Conservation (phyloP, 176 grass and related monocot genomes). For the Paspalum vaginatum region DNA sequence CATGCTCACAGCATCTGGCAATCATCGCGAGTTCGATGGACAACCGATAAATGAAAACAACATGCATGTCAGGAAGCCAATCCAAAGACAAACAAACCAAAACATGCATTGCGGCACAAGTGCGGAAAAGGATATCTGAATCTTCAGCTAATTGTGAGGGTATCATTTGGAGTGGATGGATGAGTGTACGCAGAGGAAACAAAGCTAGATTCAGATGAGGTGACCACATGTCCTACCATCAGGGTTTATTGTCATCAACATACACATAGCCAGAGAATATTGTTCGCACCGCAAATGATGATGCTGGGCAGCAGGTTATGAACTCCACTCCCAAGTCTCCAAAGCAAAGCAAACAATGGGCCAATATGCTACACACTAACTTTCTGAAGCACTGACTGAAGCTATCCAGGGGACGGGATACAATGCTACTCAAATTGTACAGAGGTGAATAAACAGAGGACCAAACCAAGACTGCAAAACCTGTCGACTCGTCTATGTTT, state of each 20-base stretch:
- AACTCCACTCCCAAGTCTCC: slow-evolving; percentile 6
- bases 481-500: slow-evolving; percentile 29
- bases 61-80: not conserved
- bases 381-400: slow-evolving; percentile 15
- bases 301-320: slow-evolving; percentile 24
- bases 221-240: slow-evolving; percentile 24
- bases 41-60: not conserved
- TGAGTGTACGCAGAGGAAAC: slow-evolving; percentile 7
- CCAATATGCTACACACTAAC: slow-evolving; percentile 13
- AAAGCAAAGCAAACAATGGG: slow-evolving; percentile 29
- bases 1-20: not conserved
- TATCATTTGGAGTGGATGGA: slow-evolving; percentile 6
- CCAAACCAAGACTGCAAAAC: slow-evolving; percentile 47
- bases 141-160: not conserved
- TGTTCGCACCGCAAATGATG: slow-evolving; percentile 27
- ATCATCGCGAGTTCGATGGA: slow-evolving; percentile 26
- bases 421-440: slow-evolving; percentile 48
- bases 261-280: slow-evolving; percentile 4
- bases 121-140: not conserved
- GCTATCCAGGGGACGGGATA: slow-evolving; percentile 11
- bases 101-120: not conserved
- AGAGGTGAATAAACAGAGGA: slow-evolving; percentile 35
- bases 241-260: slow-evolving; percentile 34
- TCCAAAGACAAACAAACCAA: slow-evolving; percentile 3
- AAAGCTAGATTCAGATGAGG: slow-evolving; percentile 13